Conservation (phyloP, 805 yeast species). For the Saccharomycodes ludwigii region DNA sequence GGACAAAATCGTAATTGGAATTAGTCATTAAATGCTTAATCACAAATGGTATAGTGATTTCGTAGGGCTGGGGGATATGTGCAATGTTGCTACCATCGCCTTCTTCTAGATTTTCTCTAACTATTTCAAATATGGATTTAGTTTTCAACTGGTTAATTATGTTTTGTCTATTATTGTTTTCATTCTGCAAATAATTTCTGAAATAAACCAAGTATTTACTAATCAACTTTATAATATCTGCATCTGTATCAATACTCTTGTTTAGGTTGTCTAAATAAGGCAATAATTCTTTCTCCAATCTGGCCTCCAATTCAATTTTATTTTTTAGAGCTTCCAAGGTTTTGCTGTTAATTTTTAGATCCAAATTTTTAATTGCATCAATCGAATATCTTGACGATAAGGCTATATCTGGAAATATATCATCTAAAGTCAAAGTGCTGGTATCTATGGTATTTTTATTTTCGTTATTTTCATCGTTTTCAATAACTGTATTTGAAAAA, state of each 20-base stretch:
- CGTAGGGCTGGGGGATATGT: slow-evolving; percentile 18
- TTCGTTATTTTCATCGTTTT: no score
- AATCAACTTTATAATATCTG: slow-evolving; percentile 13
- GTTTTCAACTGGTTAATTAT: slow-evolving; percentile 1
- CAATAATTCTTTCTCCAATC: slow-evolving; percentile 13
- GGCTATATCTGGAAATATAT: no score
- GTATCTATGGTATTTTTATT: no score
- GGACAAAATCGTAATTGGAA: slow-evolving; percentile 10
- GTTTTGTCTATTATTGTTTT: not conserved
- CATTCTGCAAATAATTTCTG: not conserved
- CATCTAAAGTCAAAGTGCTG: no score
- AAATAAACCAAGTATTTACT: slow-evolving; percentile 6
- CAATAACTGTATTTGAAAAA: no score
- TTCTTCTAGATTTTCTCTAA: no score
- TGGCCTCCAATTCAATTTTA: no score
- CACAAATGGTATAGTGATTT: slow-evolving; percentile 16
- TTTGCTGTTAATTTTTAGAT: no score
- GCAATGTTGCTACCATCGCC: not conserved
- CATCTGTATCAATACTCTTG: slow-evolving; percentile 13
- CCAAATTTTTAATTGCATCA: no score
- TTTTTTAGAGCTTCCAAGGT: no score
- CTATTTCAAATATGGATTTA: no score
- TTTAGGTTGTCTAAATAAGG: slow-evolving; percentile 11
- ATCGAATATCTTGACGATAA: no score
- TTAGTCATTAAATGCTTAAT: slow-evolving; percentile 12